Base-by-base conservation (phyloP, 192 early-diverging fungal species). In the Rhizophlyctis rosea region DNA sequence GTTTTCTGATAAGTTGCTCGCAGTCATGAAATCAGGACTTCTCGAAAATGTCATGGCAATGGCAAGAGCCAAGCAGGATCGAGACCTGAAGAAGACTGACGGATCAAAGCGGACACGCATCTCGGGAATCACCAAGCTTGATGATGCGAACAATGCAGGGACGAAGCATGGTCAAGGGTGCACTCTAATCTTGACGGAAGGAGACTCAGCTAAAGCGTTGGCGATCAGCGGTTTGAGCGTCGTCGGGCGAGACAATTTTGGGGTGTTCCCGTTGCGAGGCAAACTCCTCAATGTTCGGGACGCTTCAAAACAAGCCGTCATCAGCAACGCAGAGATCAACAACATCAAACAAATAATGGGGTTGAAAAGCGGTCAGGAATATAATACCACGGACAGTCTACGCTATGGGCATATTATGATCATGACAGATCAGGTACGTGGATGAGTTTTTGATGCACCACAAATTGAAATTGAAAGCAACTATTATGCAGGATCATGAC, bases 201-300 rank as follows among this genome's bases (percentile, higher is more conserved):
- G 92, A 71, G 92, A 96, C 65, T 94, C 92, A 11, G 93, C 92
- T 64, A 94, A 94, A 61, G 73, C 92, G 0, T 72, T 94, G 28
- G 93, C 90, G 13, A 78, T 94, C 29, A 77, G 84, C 34, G 92
- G 93, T 14, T 73, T 94, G 32, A 81, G 83, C 50, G 90, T 92
- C 16, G 86, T 93, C 25, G 92, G 92, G 23, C 77, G 90, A 32
- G 88, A 93, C 66, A 71, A 79, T 47, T 96, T 81, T 68, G 92
- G 92, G 30, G 92, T 96, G 27, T 96, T 92, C 68, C 88, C 93
- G 27, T 75, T 95, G 50, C 89, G 90, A n/a, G 93, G 93, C 74
- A 95, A 95, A 73, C 74, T 94, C 30, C 78, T 95, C 13, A 95
- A 95, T 57, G 92, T 95, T 18, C 87, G 93, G 32, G 91, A 93